Conservation (phyloP, 768 basidiomycete genomes). For the Suillus paluster region DNA sequence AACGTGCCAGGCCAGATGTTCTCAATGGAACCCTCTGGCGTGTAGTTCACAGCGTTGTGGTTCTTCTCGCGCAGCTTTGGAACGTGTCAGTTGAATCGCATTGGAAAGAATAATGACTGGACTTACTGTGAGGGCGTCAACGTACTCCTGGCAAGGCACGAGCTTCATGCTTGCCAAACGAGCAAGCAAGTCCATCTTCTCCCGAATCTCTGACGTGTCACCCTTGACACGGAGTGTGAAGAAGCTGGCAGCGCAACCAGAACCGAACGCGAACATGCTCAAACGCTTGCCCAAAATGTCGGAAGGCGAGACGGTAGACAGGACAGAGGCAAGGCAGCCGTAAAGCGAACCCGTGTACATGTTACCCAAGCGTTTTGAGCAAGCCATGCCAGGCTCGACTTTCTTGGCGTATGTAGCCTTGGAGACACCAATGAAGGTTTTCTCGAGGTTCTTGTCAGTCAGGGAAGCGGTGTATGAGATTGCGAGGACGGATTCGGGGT, state of each 20-base stretch:
- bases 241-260: constrained; percentile 94
- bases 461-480: constrained; percentile 74
- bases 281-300: constrained; percentile 82
- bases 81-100: neutral
- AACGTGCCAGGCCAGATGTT: constrained; percentile 95
- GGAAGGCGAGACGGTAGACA: constrained; percentile 73
- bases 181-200: constrained; percentile 80
- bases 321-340: constrained; percentile 87
- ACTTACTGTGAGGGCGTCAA: constrained; percentile 76
- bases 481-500: constrained; percentile 70
- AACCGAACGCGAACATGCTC: constrained; percentile 95
- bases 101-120: constrained; percentile 7
- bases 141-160: constrained; percentile 90
- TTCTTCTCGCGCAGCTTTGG: constrained; percentile 91
- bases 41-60: constrained; percentile 88
- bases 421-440: constrained; percentile 84
- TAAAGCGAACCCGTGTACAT: constrained; percentile 98
- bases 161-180: constrained; percentile 88
- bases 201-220: constrained; percentile 78
- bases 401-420: constrained; percentile 75
- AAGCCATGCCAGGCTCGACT: constrained; percentile 83
- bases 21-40: constrained; percentile 83
- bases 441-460: constrained; percentile 94
- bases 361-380: constrained; percentile 92
- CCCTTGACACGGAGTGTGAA: constrained; percentile 88